Percentiles rank a stretch among this genome's conserved stretches.
These are phyloP conservation scores for Gautieria morchelliformis DNA, from an alignment of 768 basidiomycete genomes.

Conservation along the genomic window DNA sequence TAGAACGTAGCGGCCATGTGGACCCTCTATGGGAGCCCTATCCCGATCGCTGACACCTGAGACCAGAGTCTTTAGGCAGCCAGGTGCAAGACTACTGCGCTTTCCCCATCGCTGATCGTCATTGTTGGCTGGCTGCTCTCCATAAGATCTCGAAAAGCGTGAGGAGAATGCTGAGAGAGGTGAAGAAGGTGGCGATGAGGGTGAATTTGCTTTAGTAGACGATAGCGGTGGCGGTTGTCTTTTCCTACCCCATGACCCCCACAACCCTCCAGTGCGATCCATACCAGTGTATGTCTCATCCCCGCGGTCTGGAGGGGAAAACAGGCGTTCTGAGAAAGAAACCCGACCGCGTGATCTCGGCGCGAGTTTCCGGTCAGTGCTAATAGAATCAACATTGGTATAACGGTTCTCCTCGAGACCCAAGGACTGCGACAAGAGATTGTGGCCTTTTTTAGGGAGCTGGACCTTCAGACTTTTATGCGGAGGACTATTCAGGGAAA, in stretches of 20 bases:
- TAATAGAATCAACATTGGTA: not conserved
- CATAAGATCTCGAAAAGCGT: not conserved
- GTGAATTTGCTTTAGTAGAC: not conserved
- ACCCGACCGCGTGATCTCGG: not conserved
- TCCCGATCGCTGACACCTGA: not conserved
- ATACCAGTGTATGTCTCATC: not conserved
- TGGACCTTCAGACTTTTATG: not conserved
- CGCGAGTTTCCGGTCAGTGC: not conserved
- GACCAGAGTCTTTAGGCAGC: constrained; percentile 3
- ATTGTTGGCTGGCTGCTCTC: not conserved
- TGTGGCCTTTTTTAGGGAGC: not conserved
- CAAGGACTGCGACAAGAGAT: not conserved
- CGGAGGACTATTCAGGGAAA: constrained; percentile 4
- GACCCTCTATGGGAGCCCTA: not conserved
- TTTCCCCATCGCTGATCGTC: not conserved
- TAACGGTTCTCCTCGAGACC: not conserved
- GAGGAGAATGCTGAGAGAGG: not conserved
- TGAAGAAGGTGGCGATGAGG: not conserved
- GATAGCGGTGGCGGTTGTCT: not conserved
- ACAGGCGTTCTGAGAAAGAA: constrained; percentile 3
- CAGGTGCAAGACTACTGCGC: constrained; percentile 2
- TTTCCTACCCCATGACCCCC: constrained; percentile 6
- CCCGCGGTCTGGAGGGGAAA: not conserved
- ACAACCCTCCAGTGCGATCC: not conserved
- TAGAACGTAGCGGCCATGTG: not conserved